Base-by-base conservation (phyloP, 2,329 filamentous ascomycete species). In the Moelleriella libera region DNA sequence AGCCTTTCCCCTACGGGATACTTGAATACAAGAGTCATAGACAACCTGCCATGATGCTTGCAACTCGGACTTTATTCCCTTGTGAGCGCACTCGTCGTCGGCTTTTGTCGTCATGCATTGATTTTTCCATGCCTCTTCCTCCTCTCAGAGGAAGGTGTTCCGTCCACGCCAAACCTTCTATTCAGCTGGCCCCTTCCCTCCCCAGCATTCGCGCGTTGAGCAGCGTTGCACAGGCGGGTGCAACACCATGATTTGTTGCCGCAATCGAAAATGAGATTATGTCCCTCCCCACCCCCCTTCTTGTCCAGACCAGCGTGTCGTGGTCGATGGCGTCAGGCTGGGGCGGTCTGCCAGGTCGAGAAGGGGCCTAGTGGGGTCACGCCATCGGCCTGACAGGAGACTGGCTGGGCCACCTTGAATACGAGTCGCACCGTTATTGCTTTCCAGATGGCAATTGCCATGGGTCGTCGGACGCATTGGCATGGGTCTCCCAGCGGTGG, bases 321-420 rank as follows among this genome's bases (percentile, higher is more conserved):
- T 12, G 34, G 34, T 45, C 28, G 43, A 44, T 45, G 45, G 46
- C 32, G 45, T 47, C 41, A 43, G 30, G 21, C 28, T 37, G 30
- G 43, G 44, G 34, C 43, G 31, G 6, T 21, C 29, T 32, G 42
- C 42, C 44, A 31, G 42, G 42, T 41, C 45, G 41, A 34, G 34
- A 46, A 44, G 12, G 44, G 34, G 14, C 34, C 5, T 49, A 41
- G 48, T 40, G 45, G 48, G 30, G 45, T 31, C 43, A 40, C 45
- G 48, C 42, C 21, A 45, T 47, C 43, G 31, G 21, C 30, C 30
- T 45, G 40, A 42, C 9, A 42, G 9, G 40, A 14, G 40, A 37
- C 34, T 37, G 34, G 34, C 34, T 42, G 40, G 40, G 40, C 34
- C 34, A 37, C 34, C 3, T 8, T 37, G 34, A 21, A 37, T 37